Evolutionary conservation across 75 land plant genomes (phyloP), one percentile per base, ranked within the genome.

Genomic region (Larix kaempferi): DNA sequence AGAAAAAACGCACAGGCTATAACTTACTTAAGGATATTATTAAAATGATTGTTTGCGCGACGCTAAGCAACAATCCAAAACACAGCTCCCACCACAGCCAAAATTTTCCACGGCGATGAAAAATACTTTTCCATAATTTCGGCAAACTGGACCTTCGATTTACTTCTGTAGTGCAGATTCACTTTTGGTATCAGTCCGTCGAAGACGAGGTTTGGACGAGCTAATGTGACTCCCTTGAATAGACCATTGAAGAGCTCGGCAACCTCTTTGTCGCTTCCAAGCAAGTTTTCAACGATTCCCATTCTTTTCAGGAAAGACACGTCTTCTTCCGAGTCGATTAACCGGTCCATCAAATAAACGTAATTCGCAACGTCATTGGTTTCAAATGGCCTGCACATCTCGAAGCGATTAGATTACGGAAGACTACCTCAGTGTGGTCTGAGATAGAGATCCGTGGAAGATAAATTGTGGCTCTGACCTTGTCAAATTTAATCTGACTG

Each of bases 371-470:
- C 84, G 59, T 77, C 59, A 21, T 87, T 89, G 29, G 63, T 59
- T 74, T 81, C 71, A 13, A 73, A 83, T 6, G 80, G 16, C 37
- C 86, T 84, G 66, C 89, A 89, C 74, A 86, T 86, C 76, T 92
- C 91, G 57, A 85, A 89, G 91, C 91, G 29, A 92, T 87, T 29
- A 89, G 83, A 73, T 89, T 92, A 59, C 88, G 75, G 80, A 92
- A 82, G 1, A 89, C 58, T 0, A 86, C 80, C 74, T 83, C 83
- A 35, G 91, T 92, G 14, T 81, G 81, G 33, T 82, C 88, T 12
- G n/a, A 35, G 14, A 66, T 35, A 26, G 84, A 82, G 63, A 92
- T 75, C 23, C 81, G 54, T 7, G 89, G 74, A 58, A 81, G 44
- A 0, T 91, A 89, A 15, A 89, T 74, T 5, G 39, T 17, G 1